phyloP scores from a whole-genome alignment of 192 early-diverging fungal species.

The Podila minutissima region DNA sequence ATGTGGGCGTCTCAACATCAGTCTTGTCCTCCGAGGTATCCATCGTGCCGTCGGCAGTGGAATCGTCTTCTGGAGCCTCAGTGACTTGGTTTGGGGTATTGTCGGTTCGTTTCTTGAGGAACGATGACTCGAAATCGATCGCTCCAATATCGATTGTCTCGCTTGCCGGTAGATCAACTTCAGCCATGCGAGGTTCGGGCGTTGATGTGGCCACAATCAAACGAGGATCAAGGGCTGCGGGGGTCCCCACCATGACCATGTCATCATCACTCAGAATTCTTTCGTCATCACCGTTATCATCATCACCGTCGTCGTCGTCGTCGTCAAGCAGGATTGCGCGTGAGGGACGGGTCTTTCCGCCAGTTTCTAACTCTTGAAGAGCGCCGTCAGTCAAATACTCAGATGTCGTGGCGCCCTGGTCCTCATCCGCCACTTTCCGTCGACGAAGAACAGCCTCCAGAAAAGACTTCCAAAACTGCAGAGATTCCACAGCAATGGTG shows the following conservation, averaged over 20 bases:
- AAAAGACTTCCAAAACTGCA: constrained; percentile 52
- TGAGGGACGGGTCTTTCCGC: constrained; percentile 19
- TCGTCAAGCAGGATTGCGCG: constrained; percentile 33
- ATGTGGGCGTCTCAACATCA: neutral
- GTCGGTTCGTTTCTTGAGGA: neutral
- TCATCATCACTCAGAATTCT: constrained; percentile 1
- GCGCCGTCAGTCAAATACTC: neutral
- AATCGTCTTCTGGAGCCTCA: neutral
- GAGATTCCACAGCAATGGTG: constrained; percentile 26
- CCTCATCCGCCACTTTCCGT: neutral
- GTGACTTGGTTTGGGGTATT: too few relatives aligned
- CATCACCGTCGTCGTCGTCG: constrained; percentile 14
- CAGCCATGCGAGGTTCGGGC: neutral
- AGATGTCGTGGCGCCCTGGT: neutral
- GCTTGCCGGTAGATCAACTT: neutral
- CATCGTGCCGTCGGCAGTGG: neutral
- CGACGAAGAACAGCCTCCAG: constrained; percentile 38
- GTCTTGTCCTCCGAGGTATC: neutral
- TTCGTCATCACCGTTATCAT: constrained; percentile 13
- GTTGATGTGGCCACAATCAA: neutral
- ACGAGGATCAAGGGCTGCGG: neutral
- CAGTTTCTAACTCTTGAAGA: neutral
- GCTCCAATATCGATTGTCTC: neutral
- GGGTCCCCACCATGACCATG: neutral
- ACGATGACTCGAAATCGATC: neutral